These are phyloP conservation scores for Diophrys appendiculata DNA, from an alignment of 73 alveolate genomes.

Conservation along the genomic window DNA sequence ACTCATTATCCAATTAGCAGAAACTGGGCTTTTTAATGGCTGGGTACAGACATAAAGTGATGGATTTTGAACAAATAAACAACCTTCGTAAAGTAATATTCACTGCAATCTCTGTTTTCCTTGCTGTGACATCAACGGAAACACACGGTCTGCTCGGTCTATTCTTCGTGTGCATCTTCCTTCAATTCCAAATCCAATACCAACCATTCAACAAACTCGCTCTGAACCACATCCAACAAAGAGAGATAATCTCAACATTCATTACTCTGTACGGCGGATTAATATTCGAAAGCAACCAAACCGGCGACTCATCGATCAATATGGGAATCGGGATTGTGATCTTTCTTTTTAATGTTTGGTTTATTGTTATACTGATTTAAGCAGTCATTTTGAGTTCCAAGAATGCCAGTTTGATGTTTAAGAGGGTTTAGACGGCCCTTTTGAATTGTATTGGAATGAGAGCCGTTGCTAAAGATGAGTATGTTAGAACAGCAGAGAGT, in stretches of 20 bases:
- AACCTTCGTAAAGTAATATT: conserved; percentile 38
- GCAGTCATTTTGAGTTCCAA: too few relatives aligned
- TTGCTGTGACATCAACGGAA: neutral
- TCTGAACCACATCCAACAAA: neutral
- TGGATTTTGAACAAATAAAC: conserved; percentile 55
- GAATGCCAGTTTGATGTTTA: too few relatives aligned
- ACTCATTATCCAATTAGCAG: conserved; percentile 13
- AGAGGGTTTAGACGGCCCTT: too few relatives aligned
- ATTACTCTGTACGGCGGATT: conserved; percentile 5
- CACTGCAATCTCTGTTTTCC: conserved; percentile 36
- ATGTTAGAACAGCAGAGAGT: too few relatives aligned
- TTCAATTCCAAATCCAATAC: neutral
- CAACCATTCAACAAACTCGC: conserved; percentile 1
- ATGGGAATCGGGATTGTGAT: too few relatives aligned
- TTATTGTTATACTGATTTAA: too few relatives aligned
- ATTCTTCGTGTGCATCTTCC: neutral
- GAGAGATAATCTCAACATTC: neutral
- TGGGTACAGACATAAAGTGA: conserved; percentile 15
- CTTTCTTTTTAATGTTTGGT: too few relatives aligned
- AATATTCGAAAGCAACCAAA: too few relatives aligned
- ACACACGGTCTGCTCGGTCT: neutral
- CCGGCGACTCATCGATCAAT: too few relatives aligned
- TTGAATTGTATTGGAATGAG: too few relatives aligned
- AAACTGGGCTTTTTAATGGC: conserved; percentile 46
- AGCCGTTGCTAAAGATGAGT: too few relatives aligned